Base-by-base conservation (phyloP, 257 asterid species). In the Coffea canephora region DNA sequence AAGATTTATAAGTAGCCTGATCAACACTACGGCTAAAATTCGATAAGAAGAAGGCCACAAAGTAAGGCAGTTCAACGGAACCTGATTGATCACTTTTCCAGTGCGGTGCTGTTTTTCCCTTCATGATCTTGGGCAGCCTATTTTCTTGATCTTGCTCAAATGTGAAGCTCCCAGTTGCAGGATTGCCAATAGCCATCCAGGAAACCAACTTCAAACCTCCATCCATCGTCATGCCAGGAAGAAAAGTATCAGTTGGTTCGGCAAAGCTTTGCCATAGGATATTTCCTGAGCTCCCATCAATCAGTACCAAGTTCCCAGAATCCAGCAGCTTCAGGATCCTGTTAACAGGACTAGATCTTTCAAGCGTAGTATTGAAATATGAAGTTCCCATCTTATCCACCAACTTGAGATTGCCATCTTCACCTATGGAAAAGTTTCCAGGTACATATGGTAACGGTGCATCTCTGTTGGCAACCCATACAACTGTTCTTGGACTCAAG, bases 381-480 rank as follows among this genome's bases (percentile, higher is more conserved):
- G 36, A 0, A 0, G 0, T 1, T 50, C 11, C 62, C 14, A 36
- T 3, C 9, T 64, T 11, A 69, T 81, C 70, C 80, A 54, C 46
- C 5, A 86, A 43, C 73, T 62, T 52, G 21, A 86, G 61, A 49
- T 82, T 87, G 27, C 91, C 92, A 83, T 87, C 87, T 18, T 62
- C 79, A 18, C 13, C 79, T 57, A 88, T 77, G 6, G 74, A 71
- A 14, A 85, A 73, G 9, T 16, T 54, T 13, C 62, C 85, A 46
- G 80, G 4, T 13, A 3, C 15, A 12, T 1, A 27, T 1, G 5
- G 5, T 21, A 78, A 8, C 1, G 92, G 82, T 0, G 0, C 8
- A 1, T 78, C 79, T 69, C 88, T 79, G 18, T 79, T 81, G 27
- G 92, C 91, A 84, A 88, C 86, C 94, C 91, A 90, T 19, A 88